These are phyloP conservation scores for Scleroderma bovista DNA, from an alignment of 768 basidiomycete genomes.

Conservation along the genomic window DNA sequence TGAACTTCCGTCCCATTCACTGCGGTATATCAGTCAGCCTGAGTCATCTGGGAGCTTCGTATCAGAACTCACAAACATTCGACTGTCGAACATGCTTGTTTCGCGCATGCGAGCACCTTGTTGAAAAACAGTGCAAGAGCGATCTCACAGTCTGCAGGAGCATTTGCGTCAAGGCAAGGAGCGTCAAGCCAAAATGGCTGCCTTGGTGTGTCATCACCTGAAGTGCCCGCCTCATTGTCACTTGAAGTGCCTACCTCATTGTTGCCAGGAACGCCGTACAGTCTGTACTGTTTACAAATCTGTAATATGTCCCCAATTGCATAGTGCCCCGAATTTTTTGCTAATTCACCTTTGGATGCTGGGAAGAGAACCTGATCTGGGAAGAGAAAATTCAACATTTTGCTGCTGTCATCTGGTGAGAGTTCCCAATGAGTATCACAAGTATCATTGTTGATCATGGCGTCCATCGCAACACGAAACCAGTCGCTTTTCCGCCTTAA, in stretches of 20 bases:
- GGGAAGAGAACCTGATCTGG: not conserved
- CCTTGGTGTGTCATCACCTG: not conserved
- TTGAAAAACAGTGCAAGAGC: not conserved
- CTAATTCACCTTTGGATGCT: not conserved
- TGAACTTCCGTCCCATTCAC: not conserved
- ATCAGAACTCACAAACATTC: not conserved
- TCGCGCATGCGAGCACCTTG: not conserved
- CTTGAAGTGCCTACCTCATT: too few relatives aligned
- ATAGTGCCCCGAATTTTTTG: not conserved
- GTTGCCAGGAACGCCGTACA: too few relatives aligned
- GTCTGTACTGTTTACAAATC: too few relatives aligned
- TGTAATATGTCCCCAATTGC: too few relatives aligned
- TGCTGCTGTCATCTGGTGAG: not conserved
- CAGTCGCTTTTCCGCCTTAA: too few relatives aligned
- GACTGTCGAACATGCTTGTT: not conserved
- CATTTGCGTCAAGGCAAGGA: not conserved
- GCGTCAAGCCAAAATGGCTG: not conserved
- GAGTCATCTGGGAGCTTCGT: not conserved
- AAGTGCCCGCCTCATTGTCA: too few relatives aligned
- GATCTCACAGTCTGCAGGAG: not conserved
- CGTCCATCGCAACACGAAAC: too few relatives aligned
- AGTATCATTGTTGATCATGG: too few relatives aligned
- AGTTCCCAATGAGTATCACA: too few relatives aligned
- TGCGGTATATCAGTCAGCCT: not conserved
- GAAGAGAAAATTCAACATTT: conserved; percentile 1